These are phyloP conservation scores for Podospora didyma DNA, from an alignment of 495 filamentous ascomycete species.

Conservation along the genomic window DNA sequence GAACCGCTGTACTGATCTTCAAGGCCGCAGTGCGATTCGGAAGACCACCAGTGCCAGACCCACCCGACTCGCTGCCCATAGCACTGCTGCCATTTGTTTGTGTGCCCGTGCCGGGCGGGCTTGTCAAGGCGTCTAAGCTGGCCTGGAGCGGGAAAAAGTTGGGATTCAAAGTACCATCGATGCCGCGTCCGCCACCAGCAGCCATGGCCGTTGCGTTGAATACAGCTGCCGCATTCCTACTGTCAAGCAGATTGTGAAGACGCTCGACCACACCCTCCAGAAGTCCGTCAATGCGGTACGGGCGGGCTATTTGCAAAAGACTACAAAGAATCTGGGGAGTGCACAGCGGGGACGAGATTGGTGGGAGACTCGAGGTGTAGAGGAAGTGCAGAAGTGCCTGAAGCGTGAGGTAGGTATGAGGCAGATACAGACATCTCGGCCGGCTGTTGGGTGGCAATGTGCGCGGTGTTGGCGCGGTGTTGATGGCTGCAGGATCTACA, in stretches of 20 bases:
- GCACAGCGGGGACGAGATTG: constrained; percentile 70
- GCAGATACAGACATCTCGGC: constrained; percentile 84
- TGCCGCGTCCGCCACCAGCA: constrained; percentile 82
- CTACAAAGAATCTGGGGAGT: constrained; percentile 95
- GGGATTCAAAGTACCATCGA: constrained; percentile 45
- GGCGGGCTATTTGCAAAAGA: constrained; percentile 86
- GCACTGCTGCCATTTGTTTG: constrained; percentile 14
- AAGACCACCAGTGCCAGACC: not conserved
- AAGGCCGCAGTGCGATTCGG: constrained; percentile 22
- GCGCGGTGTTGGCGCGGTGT: constrained; percentile 43
- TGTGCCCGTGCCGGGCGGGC: constrained; percentile 26
- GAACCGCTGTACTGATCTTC: constrained; percentile 37
- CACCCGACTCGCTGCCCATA: constrained; percentile 7
- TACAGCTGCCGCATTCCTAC: constrained; percentile 88
- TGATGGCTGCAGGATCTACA: constrained; percentile 37
- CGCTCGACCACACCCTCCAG: constrained; percentile 89
- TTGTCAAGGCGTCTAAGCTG: constrained; percentile 21
- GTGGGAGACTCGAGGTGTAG: constrained; percentile 84
- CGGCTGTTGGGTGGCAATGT: constrained; percentile 65
- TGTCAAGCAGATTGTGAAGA: constrained; percentile 85
- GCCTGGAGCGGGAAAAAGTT: constrained; percentile 39
- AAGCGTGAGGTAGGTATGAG: constrained; percentile 84
- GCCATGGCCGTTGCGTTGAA: constrained; percentile 99
- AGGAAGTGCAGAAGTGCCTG: constrained; percentile 86
- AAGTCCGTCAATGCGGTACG: constrained; percentile 88